A percentile compares a stretch with the other conserved stretches of the same genome.
Evolutionary conservation across 495 filamentous ascomycete genomes (phyloP).

Genomic region (Daldinia concentrica): DNA sequence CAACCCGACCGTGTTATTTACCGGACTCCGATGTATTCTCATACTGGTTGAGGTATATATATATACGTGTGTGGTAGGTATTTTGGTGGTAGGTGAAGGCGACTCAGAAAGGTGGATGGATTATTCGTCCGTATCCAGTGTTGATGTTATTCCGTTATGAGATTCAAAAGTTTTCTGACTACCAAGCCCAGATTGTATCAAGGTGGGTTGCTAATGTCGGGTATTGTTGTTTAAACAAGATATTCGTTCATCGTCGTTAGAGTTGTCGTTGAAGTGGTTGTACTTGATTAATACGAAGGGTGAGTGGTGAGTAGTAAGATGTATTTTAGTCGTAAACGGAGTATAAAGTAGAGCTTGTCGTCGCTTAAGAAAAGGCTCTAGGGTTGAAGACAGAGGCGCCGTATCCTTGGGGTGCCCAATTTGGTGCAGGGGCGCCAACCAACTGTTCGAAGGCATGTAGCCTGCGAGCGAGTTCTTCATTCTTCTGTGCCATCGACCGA

Average conservation of each 20-base stretch:
- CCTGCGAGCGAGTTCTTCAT: slow-evolving; percentile 72
- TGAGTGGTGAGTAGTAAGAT: slow-evolving; percentile 18
- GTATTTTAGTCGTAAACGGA: neutral
- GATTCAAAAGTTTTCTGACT: slow-evolving; percentile 17
- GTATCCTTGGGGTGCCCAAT: slow-evolving; percentile 47
- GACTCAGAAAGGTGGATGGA: slow-evolving; percentile 24
- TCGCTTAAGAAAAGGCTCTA: slow-evolving; percentile 55
- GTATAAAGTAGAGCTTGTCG: neutral
- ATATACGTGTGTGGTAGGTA: slow-evolving; percentile 21
- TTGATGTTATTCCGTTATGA: slow-evolving; percentile 10
- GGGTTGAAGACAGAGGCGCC: slow-evolving; percentile 58
- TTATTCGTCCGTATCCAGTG: slow-evolving; percentile 20
- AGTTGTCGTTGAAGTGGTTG: neutral
- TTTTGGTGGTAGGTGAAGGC: slow-evolving; percentile 22
- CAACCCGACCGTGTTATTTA: slow-evolving; percentile 38
- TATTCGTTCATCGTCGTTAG: slow-evolving; percentile 24
- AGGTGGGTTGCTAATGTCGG: slow-evolving; percentile 36
- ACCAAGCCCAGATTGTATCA: slow-evolving; percentile 34
- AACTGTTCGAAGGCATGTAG: slow-evolving; percentile 71
- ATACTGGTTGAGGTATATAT: slow-evolving; percentile 31
- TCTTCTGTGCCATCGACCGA: slow-evolving; percentile 77
- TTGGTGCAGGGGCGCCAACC: slow-evolving; percentile 47
- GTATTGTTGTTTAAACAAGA: slow-evolving; percentile 31
- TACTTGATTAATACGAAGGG: slow-evolving; percentile 13
- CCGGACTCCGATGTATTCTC: slow-evolving; percentile 30